Evolutionary conservation across 257 asterid genomes (phyloP).

Genomic region (Fraxinus americana): DNA sequence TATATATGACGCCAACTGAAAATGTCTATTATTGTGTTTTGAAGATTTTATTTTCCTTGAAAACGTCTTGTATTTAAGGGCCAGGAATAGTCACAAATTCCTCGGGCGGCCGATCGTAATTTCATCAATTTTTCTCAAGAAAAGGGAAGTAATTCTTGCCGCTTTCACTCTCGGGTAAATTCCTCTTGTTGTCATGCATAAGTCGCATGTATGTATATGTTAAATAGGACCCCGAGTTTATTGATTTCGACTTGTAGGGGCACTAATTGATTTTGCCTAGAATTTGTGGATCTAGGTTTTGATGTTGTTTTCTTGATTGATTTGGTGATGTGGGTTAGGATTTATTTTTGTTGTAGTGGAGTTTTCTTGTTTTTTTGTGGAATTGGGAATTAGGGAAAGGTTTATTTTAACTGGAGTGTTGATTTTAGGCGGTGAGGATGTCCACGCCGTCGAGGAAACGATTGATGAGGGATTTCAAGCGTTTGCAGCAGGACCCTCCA

Average conservation of each 20-base stretch:
- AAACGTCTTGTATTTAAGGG: background rate
- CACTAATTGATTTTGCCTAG: background rate
- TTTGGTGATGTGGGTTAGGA: background rate
- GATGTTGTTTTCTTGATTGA: slow-evolving; percentile 5
- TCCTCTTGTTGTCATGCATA: background rate
- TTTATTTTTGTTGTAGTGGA: slow-evolving; percentile 14
- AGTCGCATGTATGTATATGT: background rate
- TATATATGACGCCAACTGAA: slow-evolving; percentile 40
- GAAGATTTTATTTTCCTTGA: too few species aligned
- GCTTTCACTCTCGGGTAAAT: slow-evolving; percentile 35
- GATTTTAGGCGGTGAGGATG: slow-evolving; percentile 58
- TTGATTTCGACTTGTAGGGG: slow-evolving; percentile 15
- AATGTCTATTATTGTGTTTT: background rate
- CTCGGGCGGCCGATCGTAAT: slow-evolving; percentile 8
- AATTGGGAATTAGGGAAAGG: too few species aligned
- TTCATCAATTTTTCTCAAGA: background rate
- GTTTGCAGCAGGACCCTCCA: slow-evolving; percentile 94
- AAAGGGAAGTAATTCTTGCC: slow-evolving; percentile 13
- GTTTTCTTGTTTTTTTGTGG: background rate
- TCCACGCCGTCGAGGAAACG: slow-evolving; percentile 91
- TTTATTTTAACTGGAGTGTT: background rate
- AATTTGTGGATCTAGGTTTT: slow-evolving; percentile 36
- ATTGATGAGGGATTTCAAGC: slow-evolving; percentile 92
- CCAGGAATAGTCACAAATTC: slow-evolving; percentile 3
- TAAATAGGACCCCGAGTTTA: slow-evolving; percentile 22